Conservation (phyloP, 306 rosid species). For the Argentina anserina region DNA sequence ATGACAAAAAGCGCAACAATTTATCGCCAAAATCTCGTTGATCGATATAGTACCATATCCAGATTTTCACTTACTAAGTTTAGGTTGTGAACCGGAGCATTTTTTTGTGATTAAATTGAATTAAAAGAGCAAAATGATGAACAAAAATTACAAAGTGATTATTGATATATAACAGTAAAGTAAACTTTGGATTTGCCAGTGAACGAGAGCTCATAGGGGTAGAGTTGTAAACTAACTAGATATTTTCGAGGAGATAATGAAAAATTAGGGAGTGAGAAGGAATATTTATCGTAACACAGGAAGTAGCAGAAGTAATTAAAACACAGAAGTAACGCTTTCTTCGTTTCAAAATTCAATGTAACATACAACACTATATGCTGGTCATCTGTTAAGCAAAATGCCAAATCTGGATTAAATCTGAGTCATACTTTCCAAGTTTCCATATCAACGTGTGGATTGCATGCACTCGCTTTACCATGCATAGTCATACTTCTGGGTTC, state of each 20-base stretch:
- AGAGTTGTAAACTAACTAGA: background rate
- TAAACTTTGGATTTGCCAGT: background rate
- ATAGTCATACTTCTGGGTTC: background rate
- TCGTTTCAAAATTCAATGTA: background rate
- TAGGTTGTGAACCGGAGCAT: background rate
- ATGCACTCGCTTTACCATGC: background rate
- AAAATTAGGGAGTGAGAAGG: background rate
- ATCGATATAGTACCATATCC: background rate
- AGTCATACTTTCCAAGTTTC: background rate
- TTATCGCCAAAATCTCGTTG: background rate
- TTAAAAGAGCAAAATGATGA: background rate
- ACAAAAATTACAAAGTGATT: background rate
- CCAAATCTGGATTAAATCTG: background rate
- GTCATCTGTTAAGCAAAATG: background rate
- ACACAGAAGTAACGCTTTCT: background rate
- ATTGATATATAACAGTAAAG: no score
- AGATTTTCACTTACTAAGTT: background rate
- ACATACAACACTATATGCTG: background rate
- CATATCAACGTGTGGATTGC: background rate
- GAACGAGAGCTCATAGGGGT: background rate
- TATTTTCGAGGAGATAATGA: background rate
- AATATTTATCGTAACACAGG: background rate
- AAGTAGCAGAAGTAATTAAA: background rate
- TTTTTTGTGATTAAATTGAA: background rate
- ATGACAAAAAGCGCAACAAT: background rate